phyloP scores from a whole-genome alignment of 352 stramenopile genomes.

The Pythium aristosporum region DNA sequence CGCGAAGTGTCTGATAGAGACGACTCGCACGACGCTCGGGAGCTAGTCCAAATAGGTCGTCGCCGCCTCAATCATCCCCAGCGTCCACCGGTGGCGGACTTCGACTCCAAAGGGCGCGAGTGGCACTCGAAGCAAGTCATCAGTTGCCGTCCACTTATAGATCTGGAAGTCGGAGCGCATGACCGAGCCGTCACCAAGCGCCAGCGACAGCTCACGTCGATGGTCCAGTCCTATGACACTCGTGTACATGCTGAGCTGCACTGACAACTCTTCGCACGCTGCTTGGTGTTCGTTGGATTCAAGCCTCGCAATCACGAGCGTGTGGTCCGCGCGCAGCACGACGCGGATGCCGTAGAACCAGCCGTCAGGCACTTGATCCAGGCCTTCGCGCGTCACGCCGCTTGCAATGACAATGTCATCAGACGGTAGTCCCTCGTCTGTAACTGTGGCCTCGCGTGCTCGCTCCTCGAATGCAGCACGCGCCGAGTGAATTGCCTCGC shows the following conservation, averaged over 20 bases:
- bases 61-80: neutral
- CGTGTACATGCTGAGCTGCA: neutral
- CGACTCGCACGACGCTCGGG: neutral
- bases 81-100: neutral
- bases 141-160: neutral
- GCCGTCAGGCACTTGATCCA: neutral
- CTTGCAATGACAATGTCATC: constrained; percentile 1
- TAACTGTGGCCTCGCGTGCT: neutral
- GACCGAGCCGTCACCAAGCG: neutral
- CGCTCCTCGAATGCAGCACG: neutral
- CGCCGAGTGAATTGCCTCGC: neutral
- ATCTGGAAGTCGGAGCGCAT: neutral
- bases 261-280: neutral
- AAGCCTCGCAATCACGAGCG: constrained; percentile 1
- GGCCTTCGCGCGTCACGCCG: neutral
- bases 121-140: neutral
- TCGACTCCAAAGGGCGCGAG: neutral
- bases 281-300: neutral
- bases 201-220: neutral
- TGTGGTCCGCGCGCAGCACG: neutral
- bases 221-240: neutral
- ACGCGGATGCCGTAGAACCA: neutral
- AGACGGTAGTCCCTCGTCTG: neutral
- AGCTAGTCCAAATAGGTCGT: neutral
- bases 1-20: neutral